Conservation (phyloP, 1,284 basidiomycete genomes). For the Cystobasidium slooffiae region DNA sequence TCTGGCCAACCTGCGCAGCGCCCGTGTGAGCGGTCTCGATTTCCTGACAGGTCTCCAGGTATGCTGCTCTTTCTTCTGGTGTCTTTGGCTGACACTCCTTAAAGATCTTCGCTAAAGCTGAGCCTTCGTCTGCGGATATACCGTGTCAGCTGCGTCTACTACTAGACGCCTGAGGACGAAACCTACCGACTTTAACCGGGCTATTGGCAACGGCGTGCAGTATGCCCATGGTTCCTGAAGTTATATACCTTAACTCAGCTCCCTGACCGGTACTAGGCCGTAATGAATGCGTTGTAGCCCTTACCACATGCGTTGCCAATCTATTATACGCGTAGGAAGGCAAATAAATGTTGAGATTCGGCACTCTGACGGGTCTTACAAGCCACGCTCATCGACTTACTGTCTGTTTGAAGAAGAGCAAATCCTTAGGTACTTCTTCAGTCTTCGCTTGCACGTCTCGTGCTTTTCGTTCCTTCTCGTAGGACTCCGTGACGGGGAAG, state of each 20-base stretch:
- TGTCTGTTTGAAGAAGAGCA: conserved; percentile 45
- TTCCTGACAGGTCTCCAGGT: conserved; percentile 37
- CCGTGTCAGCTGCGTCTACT: background rate
- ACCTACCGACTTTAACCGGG: conserved; percentile 27
- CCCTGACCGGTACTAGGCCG: background rate
- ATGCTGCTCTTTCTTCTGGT: conserved; percentile 36
- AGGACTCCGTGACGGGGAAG: conserved; percentile 39
- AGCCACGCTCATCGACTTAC: conserved; percentile 1
- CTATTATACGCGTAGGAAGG: background rate
- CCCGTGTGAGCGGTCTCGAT: conserved; percentile 42
- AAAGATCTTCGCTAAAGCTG: conserved; percentile 37
- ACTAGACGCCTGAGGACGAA: background rate
- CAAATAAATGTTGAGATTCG: background rate
- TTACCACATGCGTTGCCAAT: conserved; percentile 47
- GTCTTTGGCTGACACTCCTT: conserved; percentile 19
- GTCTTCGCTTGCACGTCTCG: conserved; percentile 30
- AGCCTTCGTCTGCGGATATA: conserved; percentile 4
- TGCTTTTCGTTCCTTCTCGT: conserved; percentile 28
- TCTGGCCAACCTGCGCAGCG: conserved; percentile 32
- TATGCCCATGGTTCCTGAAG: conserved; percentile 41
- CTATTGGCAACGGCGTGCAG: conserved; percentile 44
- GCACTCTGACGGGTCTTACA: too few relatives aligned
- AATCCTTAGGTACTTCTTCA: conserved; percentile 11
- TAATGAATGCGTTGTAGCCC: background rate
- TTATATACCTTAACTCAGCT: background rate